Evolutionary conservation across 805 yeast species (phyloP).

Genomic region (Candida nanaspora): DNA sequence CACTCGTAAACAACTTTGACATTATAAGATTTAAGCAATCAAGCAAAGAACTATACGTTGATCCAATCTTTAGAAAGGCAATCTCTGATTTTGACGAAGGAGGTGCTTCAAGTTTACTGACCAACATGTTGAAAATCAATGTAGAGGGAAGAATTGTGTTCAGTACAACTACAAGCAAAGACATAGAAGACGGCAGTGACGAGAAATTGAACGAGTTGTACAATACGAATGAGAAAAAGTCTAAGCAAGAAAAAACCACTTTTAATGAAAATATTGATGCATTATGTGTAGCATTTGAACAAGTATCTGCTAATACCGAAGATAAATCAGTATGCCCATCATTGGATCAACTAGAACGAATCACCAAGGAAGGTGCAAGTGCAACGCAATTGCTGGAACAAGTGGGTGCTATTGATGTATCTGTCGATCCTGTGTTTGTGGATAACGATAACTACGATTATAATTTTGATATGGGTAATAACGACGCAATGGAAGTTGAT

Average conservation of each 20-base stretch:
- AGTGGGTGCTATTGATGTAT: conserved; percentile 15
- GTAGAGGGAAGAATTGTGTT: conserved; percentile 41
- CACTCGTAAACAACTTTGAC: conserved; percentile 33
- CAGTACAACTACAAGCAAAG: conserved; percentile 28
- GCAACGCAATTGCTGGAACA: conserved; percentile 19
- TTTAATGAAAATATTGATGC: neutral
- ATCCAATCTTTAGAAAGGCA: conserved; percentile 51
- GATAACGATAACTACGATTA: conserved; percentile 13
- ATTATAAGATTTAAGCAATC: conserved; percentile 34
- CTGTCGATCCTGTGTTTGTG: conserved; percentile 7
- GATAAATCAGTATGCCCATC: conserved; percentile 59
- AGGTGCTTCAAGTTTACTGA: conserved; percentile 47
- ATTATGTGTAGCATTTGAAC: neutral
- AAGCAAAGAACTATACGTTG: conserved; percentile 43
- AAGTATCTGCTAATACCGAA: neutral
- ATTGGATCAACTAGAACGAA: conserved; percentile 43
- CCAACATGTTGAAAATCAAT: conserved; percentile 43
- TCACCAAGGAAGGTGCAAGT: conserved; percentile 19
- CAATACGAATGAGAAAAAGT: no score
- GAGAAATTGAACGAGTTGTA: no score
- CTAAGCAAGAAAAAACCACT: neutral
- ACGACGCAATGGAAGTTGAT: conserved; percentile 10
- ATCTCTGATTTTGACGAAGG: conserved; percentile 55
- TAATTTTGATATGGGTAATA: conserved; percentile 16
- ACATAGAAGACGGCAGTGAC: conserved; percentile 3